Base-by-base conservation (phyloP, 805 yeast genomes). In the Metschnikowia borealis region DNA sequence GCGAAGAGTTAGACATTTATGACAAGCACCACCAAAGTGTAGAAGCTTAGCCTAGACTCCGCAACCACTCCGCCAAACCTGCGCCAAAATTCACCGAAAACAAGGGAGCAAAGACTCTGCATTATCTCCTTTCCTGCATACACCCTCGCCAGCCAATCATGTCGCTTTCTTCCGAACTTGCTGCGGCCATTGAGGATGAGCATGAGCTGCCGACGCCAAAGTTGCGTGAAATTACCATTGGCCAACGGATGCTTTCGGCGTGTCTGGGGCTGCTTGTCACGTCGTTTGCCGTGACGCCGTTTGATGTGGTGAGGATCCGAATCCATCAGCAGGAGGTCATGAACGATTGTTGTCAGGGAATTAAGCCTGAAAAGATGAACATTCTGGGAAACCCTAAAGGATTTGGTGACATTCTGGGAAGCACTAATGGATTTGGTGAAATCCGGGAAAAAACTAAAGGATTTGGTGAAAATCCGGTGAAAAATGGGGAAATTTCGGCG, bases 301-400 rank as follows among this genome's bases (percentile, higher is more conserved):
- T 87, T 66, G 95, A 87, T 65, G 94, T 87, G 37, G 85, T 87
- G 0, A 70, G 92, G 53, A 82, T 87, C 29, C 69, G 95, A 52
- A 69, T 86, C 29, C 95, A 87, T 57, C 95, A 87, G 59, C 95
- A 87, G 60, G 85, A 83, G 54, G 70, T 82, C 58, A 67, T 86
- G 40, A 36, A 23, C 13, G 33, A 73, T 11, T 44, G 46, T 11
- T 44, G 46, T 26, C 29, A 26, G 11, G 29, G 29, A 26, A 26
- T 8, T 8, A 26, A 2, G 11, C 29, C 17, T 21, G 18, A 8
- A 23, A 31, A 5, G 4, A 23, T n/a, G 41, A 17, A 20, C 20
- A 17, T 13, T 11, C 26, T 3, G 23, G 15, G n/a, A 6, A 34
- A 26, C 1, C 11, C 29, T 5, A 26, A 26, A 5, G 29, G 29